Base-by-base conservation (phyloP, 2,329 filamentous ascomycete species). In the Phoma sp. region DNA sequence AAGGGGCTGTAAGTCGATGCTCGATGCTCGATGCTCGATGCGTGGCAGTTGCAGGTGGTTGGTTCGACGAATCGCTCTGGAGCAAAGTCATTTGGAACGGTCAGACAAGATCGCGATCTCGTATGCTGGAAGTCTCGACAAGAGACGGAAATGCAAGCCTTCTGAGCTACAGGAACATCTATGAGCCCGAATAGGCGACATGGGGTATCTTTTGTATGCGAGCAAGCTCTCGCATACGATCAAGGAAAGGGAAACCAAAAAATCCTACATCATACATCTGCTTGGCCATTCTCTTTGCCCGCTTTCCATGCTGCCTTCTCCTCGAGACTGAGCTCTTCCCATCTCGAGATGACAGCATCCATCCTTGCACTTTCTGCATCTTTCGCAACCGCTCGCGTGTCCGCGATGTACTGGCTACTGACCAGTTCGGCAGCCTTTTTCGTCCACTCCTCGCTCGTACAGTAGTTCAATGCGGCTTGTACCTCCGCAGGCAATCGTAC, bases 361-460 rank as follows among this genome's bases (percentile, higher is more conserved):
- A 73, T 73, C 14, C 62, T 61, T 23, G 46, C 49, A 21, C 51
- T 60, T 38, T 68, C 62, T 4, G 60, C 33, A 7, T 58, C 62
- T 1, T 52, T 33, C 3, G 54, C 39, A 6, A 53, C 47, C 43
- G 61, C 59, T 10, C 63, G 52, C 15, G 61, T 64, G 42, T 71
- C 68, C 2, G 67, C 65, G 51, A 72, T 63, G 28, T 67, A 73
- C 42, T 68, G 67, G 36, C 66, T 71, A 15, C 66, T 70, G 15
- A 72, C 62, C 23, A 66, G 25, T 21, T 37, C 57, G 1, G 60
- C 61, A 18, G 67, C 69, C 12, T 65, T 63, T 23, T 57, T 64
- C 1, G 67, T 73, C 69, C 69, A 73, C 37, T 72, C 68, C 32
- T 71, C 66, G 38, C 59, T 69, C 10, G 48, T 59, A 28, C 66